Conservation (phyloP, 2,329 filamentous ascomycete species). For the Fusarium mexicanum region DNA sequence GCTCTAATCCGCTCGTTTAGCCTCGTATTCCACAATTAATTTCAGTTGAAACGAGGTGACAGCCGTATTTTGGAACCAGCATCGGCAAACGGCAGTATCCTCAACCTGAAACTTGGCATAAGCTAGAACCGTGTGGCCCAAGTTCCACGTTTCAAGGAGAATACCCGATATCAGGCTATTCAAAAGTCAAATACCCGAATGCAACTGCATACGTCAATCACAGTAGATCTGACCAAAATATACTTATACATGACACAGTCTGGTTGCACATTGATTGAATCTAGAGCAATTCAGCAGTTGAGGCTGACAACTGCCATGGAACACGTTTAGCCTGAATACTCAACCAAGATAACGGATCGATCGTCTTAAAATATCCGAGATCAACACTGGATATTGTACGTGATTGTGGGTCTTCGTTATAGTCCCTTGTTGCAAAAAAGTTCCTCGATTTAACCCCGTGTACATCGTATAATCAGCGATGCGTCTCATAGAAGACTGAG, state of each 20-base stretch:
- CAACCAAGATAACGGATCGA: background rate
- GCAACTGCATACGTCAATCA: background rate
- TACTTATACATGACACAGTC: background rate
- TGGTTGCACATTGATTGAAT: background rate
- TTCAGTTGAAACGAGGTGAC: conserved; percentile 8
- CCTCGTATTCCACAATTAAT: conserved; percentile 3
- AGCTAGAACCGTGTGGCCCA: background rate
- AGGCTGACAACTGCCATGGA: background rate
- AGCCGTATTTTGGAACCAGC: background rate
- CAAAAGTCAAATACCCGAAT: background rate
- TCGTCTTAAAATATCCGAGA: background rate
- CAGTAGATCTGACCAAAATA: background rate
- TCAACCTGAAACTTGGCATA: conserved; percentile 10
- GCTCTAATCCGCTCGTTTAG: background rate
- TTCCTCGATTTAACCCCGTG: background rate
- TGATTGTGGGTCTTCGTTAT: background rate
- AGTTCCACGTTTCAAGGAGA: conserved; percentile 8
- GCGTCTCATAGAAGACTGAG: background rate
- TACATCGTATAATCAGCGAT: background rate
- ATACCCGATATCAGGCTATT: conserved; percentile 7
- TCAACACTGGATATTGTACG: background rate
- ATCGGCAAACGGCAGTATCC: background rate
- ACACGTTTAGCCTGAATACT: background rate
- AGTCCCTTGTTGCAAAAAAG: background rate
- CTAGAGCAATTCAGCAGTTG: background rate